Evolutionary conservation across 2,329 filamentous ascomycete species (phyloP).

Genomic region (Rhynchosporium graminicola): DNA sequence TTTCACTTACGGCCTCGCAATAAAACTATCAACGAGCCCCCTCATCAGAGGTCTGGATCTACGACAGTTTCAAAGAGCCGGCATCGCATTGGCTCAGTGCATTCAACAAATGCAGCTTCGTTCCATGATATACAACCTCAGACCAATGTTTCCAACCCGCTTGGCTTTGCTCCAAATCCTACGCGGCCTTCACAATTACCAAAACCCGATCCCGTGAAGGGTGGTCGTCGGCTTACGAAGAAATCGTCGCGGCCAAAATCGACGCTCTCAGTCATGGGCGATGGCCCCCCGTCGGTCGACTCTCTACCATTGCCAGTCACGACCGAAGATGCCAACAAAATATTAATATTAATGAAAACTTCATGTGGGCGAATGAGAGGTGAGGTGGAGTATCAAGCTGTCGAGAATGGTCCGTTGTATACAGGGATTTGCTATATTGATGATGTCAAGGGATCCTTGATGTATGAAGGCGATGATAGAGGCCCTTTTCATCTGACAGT

Average conservation of each 20-base stretch:
- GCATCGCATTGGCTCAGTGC: constrained; percentile 70
- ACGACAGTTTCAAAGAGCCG: constrained; percentile 50
- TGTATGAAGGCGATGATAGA: constrained; percentile 71
- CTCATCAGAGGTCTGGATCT: constrained; percentile 42
- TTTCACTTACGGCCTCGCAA: constrained; percentile 49
- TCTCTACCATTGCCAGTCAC: constrained; percentile 60
- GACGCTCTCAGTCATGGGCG: constrained; percentile 47
- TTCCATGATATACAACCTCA: constrained; percentile 49
- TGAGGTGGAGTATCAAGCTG: constrained; percentile 70
- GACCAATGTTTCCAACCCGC: constrained; percentile 41
- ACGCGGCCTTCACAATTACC: constrained; percentile 38
- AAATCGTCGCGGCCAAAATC: constrained; percentile 57
- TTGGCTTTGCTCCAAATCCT: constrained; percentile 46
- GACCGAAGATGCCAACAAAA: constrained; percentile 68
- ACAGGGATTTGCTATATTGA: constrained; percentile 76
- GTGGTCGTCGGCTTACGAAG: constrained; percentile 55
- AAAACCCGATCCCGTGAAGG: constrained; percentile 45
- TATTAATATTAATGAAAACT: constrained; percentile 75
- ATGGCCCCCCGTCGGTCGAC: constrained; percentile 59
- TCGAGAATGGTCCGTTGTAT: constrained; percentile 63
- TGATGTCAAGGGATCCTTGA: constrained; percentile 70
- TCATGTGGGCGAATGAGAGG: constrained; percentile 79
- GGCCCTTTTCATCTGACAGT: constrained; percentile 65
- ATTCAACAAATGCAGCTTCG: constrained; percentile 59
- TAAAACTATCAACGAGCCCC: constrained; percentile 49